These are phyloP conservation scores for Polychaeton citri DNA, from an alignment of 2,329 filamentous ascomycete species.

Conservation along the genomic window DNA sequence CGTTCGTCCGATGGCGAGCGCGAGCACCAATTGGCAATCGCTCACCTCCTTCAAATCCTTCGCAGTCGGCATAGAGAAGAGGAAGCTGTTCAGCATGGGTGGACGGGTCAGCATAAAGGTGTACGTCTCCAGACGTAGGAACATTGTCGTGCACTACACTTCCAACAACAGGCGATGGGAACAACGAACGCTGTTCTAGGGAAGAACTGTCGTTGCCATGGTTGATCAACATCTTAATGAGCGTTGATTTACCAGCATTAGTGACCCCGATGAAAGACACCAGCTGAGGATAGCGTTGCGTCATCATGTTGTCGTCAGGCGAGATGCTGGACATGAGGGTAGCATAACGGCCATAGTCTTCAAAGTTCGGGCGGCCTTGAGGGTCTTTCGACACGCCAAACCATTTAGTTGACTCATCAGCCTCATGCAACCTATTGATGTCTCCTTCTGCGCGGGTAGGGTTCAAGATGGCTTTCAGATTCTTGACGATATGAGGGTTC, in stretches of 20 bases:
- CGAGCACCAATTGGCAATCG: slow-evolving; percentile 22
- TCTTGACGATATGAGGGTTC: slow-evolving; percentile 15
- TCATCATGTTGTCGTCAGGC: slow-evolving; percentile 10
- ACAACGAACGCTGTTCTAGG: slow-evolving; percentile 9
- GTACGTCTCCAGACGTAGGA: slow-evolving; percentile 39
- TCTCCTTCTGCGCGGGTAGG: slow-evolving; percentile 15
- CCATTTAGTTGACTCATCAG: slow-evolving; percentile 26
- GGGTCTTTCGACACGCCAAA: slow-evolving; percentile 23
- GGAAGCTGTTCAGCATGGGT: slow-evolving; percentile 27
- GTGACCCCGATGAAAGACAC: slow-evolving; percentile 23
- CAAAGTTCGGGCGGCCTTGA: slow-evolving; percentile 20
- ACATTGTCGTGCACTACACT: slow-evolving; percentile 25
- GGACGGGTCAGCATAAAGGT: slow-evolving; percentile 38
- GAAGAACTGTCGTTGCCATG: slow-evolving; percentile 18
- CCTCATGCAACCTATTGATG: slow-evolving; percentile 21
- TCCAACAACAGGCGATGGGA: slow-evolving; percentile 33
- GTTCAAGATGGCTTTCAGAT: slow-evolving; percentile 15
- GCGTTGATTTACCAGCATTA: slow-evolving; percentile 36
- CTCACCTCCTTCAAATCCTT: slow-evolving; percentile 40
- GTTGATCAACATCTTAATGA: slow-evolving; percentile 36
- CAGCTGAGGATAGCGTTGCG: slow-evolving; percentile 18
- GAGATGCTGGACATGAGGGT: slow-evolving; percentile 27
- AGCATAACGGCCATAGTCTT: slow-evolving; percentile 33
- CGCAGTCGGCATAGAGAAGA: slow-evolving; percentile 39
- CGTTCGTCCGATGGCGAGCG: not conserved